A percentile compares a stretch with the other conserved stretches of the same genome.
phyloP scores from a whole-genome alignment of 2,329 filamentous ascomycete genomes.

The Neonectria ditissima region DNA sequence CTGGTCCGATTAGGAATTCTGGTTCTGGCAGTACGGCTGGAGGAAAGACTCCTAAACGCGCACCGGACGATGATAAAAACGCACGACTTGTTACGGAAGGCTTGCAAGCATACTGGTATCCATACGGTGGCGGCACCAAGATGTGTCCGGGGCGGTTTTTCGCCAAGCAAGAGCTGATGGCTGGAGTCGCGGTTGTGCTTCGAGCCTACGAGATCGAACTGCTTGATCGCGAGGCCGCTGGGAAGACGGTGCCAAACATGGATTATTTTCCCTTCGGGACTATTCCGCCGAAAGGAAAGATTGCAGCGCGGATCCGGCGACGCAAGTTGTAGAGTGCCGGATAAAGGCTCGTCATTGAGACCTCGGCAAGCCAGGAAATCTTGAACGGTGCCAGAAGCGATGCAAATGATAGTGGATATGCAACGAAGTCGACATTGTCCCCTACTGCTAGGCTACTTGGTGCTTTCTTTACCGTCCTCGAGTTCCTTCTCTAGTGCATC shows the following conservation, averaged over 20 bases:
- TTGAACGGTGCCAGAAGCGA: not conserved
- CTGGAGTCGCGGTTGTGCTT: constrained; percentile 47
- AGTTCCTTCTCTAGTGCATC: constrained; percentile 50
- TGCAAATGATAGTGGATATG: too few relatives aligned
- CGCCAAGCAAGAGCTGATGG: constrained; percentile 50
- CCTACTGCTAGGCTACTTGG: not conserved
- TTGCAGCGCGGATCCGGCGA: constrained; percentile 31
- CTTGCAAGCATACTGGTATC: constrained; percentile 48
- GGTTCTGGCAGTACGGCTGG: not conserved
- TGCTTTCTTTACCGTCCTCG: not conserved
- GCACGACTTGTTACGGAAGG: constrained; percentile 31
- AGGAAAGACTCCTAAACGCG: not conserved
- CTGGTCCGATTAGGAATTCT: constrained; percentile 30
- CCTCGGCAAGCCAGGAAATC: not conserved
- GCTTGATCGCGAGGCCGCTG: constrained; percentile 19
- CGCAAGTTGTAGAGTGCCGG: constrained; percentile 15
- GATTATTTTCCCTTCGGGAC: constrained; percentile 41
- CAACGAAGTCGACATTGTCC: too few relatives aligned
- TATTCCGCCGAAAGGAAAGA: constrained; percentile 34
- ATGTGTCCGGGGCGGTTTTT: constrained; percentile 53
- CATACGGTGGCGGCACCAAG: constrained; percentile 49
- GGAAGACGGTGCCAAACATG: constrained; percentile 32
- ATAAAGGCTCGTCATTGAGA: too few relatives aligned
- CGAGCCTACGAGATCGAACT: constrained; percentile 49
- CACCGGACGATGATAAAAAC: constrained; percentile 16